Evolutionary conservation across 495 filamentous ascomycete genomes (phyloP).

Genomic region (Penicillium simplicissimum): DNA sequence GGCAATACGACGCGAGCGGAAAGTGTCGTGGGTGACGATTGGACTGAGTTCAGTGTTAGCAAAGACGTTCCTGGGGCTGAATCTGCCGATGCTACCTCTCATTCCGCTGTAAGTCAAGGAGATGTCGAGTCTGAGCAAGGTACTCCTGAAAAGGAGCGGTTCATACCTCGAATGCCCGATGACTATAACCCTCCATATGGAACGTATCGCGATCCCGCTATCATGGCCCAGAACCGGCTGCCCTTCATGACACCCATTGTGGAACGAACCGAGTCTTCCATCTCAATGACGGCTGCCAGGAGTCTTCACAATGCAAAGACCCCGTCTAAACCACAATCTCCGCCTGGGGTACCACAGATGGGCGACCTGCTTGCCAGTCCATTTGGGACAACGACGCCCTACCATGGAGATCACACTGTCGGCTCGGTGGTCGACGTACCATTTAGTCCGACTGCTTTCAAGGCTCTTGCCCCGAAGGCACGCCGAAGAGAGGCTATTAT

Average conservation of each 20-base stretch:
- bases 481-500: constrained; percentile 62
- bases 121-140: constrained; percentile 24
- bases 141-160: constrained; percentile 46
- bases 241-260: constrained; percentile 99
- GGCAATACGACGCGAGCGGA: constrained; percentile 50
- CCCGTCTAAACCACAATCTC: constrained; percentile 57
- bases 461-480: constrained; percentile 26
- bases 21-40: constrained; percentile 66
- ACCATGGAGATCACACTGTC: constrained; percentile 30
- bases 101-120: constrained; percentile 35
- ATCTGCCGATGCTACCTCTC: constrained; percentile 22
- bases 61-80: constrained; percentile 64
- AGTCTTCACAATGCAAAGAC: constrained; percentile 69
- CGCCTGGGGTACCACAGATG: constrained; percentile 32
- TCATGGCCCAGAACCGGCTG: constrained; percentile 79
- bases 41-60: constrained; percentile 80
- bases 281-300: constrained; percentile 59
- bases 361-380: constrained; percentile 41
- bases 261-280: constrained; percentile 86
- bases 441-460: constrained; percentile 53
- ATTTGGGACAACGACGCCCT: constrained; percentile 29
- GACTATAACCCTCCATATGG: constrained; percentile 75
- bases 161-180: constrained; percentile 74
- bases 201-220: constrained; percentile 72
- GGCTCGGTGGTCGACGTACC: constrained; percentile 41